A percentile compares a stretch with the other conserved stretches of the same genome.
Conservation (phyloP, 805 yeast genomes). For the Torulaspora delbrueckii region DNA sequence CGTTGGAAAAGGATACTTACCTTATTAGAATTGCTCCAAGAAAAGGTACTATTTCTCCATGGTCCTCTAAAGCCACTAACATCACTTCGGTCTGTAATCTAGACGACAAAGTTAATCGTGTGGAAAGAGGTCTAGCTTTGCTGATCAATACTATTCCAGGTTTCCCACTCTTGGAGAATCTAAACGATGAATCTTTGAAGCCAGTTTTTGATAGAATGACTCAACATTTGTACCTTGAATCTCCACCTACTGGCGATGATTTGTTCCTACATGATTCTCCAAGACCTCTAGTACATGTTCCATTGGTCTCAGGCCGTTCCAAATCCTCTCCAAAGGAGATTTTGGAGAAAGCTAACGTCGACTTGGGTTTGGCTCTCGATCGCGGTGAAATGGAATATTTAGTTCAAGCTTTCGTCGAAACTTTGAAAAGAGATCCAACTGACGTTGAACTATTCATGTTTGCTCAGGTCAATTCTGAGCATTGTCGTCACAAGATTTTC, state of each 20-base stretch:
- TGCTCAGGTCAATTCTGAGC: conserved; percentile 99
- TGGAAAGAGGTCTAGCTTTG: conserved; percentile 86
- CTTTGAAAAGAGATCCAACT: conserved; percentile 83
- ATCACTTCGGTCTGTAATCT: conserved; percentile 87
- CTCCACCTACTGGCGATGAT: conserved; percentile 62
- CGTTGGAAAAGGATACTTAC: conserved; percentile 43
- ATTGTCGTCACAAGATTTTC: conserved; percentile 97
- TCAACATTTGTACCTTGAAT: conserved; percentile 56
- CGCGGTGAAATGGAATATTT: conserved; percentile 88
- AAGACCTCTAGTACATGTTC: conserved; percentile 74
- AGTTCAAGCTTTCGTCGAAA: conserved; percentile 70
- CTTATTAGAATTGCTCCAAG: conserved; percentile 81
- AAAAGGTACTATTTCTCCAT: conserved; percentile 94
- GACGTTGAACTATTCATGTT: conserved; percentile 98
- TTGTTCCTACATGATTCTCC: conserved; percentile 76
- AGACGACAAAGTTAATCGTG: conserved; percentile 61
- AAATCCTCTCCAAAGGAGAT: conserved; percentile 42
- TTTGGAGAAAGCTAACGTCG: conserved; percentile 69
- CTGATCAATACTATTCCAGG: conserved; percentile 67
- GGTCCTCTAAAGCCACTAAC: conserved; percentile 98
- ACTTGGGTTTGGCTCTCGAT: conserved; percentile 91
- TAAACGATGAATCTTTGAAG: conserved; percentile 53
- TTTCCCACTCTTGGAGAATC: conserved; percentile 55
- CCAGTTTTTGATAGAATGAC: conserved; percentile 94
- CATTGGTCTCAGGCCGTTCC: conserved; percentile 44